Base-by-base conservation (phyloP, 1,139 yeast genomes). In the Blastobotrys indianensis region DNA sequence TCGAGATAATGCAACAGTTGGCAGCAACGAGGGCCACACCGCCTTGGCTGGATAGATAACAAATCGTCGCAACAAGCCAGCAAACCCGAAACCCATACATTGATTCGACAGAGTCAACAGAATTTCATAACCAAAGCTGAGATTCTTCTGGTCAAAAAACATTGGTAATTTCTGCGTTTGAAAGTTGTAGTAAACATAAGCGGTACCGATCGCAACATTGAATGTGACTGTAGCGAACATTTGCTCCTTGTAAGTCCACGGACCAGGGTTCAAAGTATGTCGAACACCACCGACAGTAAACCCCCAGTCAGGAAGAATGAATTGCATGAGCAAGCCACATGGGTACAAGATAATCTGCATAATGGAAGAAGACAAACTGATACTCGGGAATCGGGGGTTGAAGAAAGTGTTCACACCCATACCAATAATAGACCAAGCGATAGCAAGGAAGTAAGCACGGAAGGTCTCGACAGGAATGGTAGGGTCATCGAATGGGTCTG, bases 231-330 rank as follows among this genome's bases (percentile, higher is more conserved):
- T 75, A 2, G 79, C 68, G 49, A 79, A 67, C 80, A 79, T 78
- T 67, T 82, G 86, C 59, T 83, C 92, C 61, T 83, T 83, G 56
- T 67, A 73, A 29, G 74, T 67, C 84, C 85, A 83, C 5, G 79
- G 79, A 5, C 82, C 82, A 1, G 81, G 80, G 62, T 80, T 73
- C 56, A 77, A 54, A 44, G 76, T 61, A 57, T 63, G 49, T 47
- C 67, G 65, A 46, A 53, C 58, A 37, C 70, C 75, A 52, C 63
- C 64, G 51, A 60, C 61, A 35, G 58, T 69, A 56, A 77, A 59
- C 13, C 70, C 73, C 70, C 72, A 67, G 47, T 72, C 70, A 9
- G 85, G 85, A n/a, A 79, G 47, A 11, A 80, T 50, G 16, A 47
- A 47, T 20, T 49, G 51, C 16, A 45, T 25, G 12, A 67, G 46